phyloP scores from a whole-genome alignment of 2,329 filamentous ascomycete species.

The Clarireedia monteithiana region DNA sequence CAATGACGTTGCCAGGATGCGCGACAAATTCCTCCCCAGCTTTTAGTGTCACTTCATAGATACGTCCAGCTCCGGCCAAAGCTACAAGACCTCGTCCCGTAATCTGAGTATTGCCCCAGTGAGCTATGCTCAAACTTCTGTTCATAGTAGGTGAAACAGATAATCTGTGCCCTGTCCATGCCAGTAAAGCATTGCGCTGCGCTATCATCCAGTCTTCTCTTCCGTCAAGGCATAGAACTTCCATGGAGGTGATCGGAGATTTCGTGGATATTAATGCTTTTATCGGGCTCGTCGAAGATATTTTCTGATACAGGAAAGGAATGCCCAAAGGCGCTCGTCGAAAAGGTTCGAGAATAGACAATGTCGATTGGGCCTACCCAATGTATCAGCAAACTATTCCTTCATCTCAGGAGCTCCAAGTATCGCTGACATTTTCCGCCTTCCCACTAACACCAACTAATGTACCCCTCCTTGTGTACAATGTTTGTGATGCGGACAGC shows the following conservation, averaged over 20 bases:
- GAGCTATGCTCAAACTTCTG: constrained; percentile 63
- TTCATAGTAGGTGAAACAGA: constrained; percentile 69
- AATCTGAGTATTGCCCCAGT: constrained; percentile 87
- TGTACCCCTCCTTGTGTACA: constrained; percentile 88
- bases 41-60: constrained; percentile 76
- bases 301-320: constrained; percentile 89
- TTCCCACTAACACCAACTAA: constrained; percentile 86
- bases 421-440: constrained; percentile 66
- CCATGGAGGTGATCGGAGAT: constrained; percentile 77
- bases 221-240: constrained; percentile 83
- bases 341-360: constrained; percentile 80
- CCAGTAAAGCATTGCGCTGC: constrained; percentile 81
- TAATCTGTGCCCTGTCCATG: constrained; percentile 91
- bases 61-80: constrained; percentile 76
- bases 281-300: constrained; percentile 80
- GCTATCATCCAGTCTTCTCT: constrained; percentile 92
- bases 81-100: constrained; percentile 84
- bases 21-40: constrained; percentile 85
- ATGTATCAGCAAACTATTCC: constrained; percentile 11
- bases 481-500: constrained; percentile 84
- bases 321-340: constrained; percentile 73
- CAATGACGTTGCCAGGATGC: constrained; percentile 85
- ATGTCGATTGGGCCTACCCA: constrained; percentile 71
- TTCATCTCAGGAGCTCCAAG: constrained; percentile 4
- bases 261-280: constrained; percentile 85